phyloP scores from a whole-genome alignment of 179 eudicot species.

The Beta corolliflora region DNA sequence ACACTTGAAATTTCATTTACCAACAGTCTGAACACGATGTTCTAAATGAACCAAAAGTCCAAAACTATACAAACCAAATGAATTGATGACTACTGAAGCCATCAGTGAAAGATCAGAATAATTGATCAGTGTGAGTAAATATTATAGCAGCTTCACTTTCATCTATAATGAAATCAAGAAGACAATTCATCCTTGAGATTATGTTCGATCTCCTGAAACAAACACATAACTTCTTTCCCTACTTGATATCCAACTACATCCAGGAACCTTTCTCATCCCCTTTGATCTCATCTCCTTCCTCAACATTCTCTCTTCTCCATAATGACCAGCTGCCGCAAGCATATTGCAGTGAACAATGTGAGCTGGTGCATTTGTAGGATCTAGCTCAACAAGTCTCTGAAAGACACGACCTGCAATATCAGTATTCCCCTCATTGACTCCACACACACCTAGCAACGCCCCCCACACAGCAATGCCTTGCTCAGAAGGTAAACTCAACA shows the following conservation, averaged over 20 bases:
- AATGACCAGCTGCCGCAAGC: slow-evolving; percentile 37
- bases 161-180: too few species aligned
- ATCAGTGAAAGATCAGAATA: too few species aligned
- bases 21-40: too few species aligned
- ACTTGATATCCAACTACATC: slow-evolving; percentile 44
- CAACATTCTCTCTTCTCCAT: slow-evolving; percentile 31
- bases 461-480: slow-evolving; percentile 45
- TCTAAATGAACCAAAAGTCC: too few species aligned
- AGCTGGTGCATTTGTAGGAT: slow-evolving; percentile 46
- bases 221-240: slow-evolving; percentile 30
- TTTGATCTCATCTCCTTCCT: slow-evolving; percentile 45
- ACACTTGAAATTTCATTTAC: too few species aligned
- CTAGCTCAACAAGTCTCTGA: slow-evolving; percentile 37
- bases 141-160: too few species aligned
- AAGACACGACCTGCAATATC: slow-evolving; percentile 36
- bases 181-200: not conserved
- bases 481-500: slow-evolving; percentile 34
- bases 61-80: too few species aligned
- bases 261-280: slow-evolving; percentile 44
- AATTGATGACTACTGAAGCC: too few species aligned
- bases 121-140: too few species aligned
- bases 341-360: slow-evolving; percentile 42
- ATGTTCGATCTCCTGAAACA: slow-evolving; percentile 30
- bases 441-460: slow-evolving; percentile 49
- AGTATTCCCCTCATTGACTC: slow-evolving; percentile 35